Base-by-base conservation (phyloP, 768 basidiomycete species). In the Coprinopsis sp. region DNA sequence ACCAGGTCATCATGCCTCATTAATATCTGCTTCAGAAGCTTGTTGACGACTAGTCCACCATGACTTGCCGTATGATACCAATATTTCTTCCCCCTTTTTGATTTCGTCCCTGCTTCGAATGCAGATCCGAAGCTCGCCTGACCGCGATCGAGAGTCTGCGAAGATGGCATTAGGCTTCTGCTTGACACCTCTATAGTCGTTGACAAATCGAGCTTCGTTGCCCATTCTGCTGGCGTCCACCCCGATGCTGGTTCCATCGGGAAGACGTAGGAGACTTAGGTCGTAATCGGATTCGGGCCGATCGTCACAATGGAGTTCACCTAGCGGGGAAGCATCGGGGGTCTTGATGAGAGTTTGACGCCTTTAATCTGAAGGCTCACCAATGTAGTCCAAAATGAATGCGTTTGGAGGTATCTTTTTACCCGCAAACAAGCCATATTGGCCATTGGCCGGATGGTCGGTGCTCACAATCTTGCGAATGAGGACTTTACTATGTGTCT, bases 191-290 rank as follows among this genome's bases (percentile, higher is more conserved):
- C 93, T 77, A 64, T 85, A 97, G 68, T 95, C 93, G 55, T 96
- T 96, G 49, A 91, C 73, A 60, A 95, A 93, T 57, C 93, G 72
- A 1, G 84, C 85, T 62, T 92, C 89, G 64, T 94, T 96, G 23
- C 93, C 93, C 70, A 78, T 78, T 2, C 34, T 54, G 23, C 70
- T 70, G 16, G 91, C 91, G 60, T 96, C 92, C 31, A 88, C 71
- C 1, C 91, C 92, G 16, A 93, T 76, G 56, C 71, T 83, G 31
- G 76, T 58, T 6, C 78, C 79, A 42, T 73, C 69, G 47, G 69
- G 64, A 40, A 74, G 66, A 28, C 81, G 83, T 60, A 77, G 71
- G n/a, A 95, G 73, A 12, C 84, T 91, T 21, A 95, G 69, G 64
- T 95, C 93, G 59, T 95, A 95, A 63, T 94, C 84, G n/a, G 87